Evolutionary conservation across 1,284 basidiomycete genomes (phyloP).

Genomic region (Megacollybia platyphylla): DNA sequence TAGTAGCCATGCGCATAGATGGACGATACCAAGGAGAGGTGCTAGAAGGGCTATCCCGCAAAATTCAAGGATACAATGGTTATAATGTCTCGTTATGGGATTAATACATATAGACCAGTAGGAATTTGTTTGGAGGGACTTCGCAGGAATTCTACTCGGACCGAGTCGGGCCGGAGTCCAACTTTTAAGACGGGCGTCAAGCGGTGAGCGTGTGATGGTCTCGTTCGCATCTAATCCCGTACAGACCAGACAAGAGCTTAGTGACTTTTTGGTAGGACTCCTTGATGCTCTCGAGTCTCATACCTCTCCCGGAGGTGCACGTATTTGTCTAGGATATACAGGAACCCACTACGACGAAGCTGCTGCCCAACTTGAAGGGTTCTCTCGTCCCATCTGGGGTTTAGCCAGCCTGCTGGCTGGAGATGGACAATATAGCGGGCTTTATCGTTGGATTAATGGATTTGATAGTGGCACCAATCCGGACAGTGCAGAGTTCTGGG

Average conservation of each 20-base stretch:
- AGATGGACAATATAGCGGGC: conserved; percentile 41
- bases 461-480: conserved; percentile 59
- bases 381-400: conserved; percentile 69
- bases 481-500: conserved; percentile 60
- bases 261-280: conserved; percentile 38
- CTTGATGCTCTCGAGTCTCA: conserved; percentile 57
- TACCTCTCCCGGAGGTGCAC: conserved; percentile 62
- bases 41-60: too few relatives aligned
- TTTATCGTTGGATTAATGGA: conserved; percentile 51
- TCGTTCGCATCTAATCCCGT: conserved; percentile 45
- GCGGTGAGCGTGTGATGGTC: not conserved
- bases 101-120: too few relatives aligned
- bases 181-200: too few relatives aligned
- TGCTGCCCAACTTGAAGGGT: conserved; percentile 67
- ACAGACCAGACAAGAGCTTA: conserved; percentile 44
- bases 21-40: too few relatives aligned
- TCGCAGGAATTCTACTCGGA: too few relatives aligned
- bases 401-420: conserved; percentile 55
- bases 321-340: conserved; percentile 59
- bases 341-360: conserved; percentile 67
- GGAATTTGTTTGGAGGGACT: too few relatives aligned
- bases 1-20: too few relatives aligned
- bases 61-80: too few relatives aligned
- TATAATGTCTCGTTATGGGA: too few relatives aligned
- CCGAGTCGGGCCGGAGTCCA: too few relatives aligned